Evolutionary conservation across 306 rosid species (phyloP).

Genomic region (Ammopiptanthus mongolicus): DNA sequence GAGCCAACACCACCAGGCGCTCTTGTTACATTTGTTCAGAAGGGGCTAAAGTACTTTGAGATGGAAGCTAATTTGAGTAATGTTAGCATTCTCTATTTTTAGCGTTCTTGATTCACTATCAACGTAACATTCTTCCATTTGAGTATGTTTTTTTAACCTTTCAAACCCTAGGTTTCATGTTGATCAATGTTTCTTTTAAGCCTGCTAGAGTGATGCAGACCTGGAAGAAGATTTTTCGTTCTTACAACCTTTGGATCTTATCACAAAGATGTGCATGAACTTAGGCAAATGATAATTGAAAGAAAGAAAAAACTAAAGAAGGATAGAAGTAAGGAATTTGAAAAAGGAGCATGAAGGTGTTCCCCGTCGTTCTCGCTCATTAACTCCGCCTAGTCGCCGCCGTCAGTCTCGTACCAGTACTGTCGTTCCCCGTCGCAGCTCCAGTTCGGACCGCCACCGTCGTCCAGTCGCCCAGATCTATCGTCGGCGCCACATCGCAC

Average conservation of each 20-base stretch:
- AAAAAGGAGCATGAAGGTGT: conserved; percentile 49
- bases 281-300: conserved; percentile 71
- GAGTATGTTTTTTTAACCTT: conserved; percentile 16
- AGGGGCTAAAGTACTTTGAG: conserved; percentile 95
- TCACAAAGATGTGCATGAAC: conserved; percentile 79
- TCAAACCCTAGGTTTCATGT: conserved; percentile 37
- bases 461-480: too few species aligned
- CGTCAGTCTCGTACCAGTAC: too few species aligned
- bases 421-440: too few species aligned
- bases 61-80: conserved; percentile 98
- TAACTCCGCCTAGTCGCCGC: too few species aligned
- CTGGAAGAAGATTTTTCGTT: conserved; percentile 93
- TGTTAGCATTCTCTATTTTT: conserved; percentile 58
- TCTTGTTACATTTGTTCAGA: conserved; percentile 83
- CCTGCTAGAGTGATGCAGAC: conserved; percentile 87
- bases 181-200: conserved; percentile 64
- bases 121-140: conserved; percentile 27
- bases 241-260: conserved; percentile 83
- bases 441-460: too few species aligned
- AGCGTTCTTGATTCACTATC: conserved; percentile 6
- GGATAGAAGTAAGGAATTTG: conserved; percentile 53
- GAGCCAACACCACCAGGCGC: conserved; percentile 90
- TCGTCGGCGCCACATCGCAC: too few species aligned
- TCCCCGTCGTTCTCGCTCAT: too few species aligned
- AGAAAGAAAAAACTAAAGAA: conserved; percentile 55